Evolutionary conservation across 202 grass and related monocot species (phyloP).

Genomic region (Carex sylvatica): DNA sequence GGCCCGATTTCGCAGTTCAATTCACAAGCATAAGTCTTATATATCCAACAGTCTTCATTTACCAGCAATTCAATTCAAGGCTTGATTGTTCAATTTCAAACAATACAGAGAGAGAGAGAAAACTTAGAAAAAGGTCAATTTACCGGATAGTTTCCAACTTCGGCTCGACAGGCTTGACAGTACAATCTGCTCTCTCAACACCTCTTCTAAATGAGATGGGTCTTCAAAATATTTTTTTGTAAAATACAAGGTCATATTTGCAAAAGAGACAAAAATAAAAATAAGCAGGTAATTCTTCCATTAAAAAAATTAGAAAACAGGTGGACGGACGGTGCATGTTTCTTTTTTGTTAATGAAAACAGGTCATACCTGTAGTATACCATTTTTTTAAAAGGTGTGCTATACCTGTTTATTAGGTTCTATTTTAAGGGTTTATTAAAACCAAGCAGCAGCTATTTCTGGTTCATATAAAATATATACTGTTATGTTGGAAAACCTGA

Average conservation of each 20-base stretch:
- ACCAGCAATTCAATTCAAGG: no score
- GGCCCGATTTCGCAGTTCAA: no score
- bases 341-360: not conserved
- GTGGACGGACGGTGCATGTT: not conserved
- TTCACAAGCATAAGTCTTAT: no score
- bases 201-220: constrained; percentile 91
- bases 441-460: not conserved
- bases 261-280: not conserved
- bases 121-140: no score
- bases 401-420: not conserved
- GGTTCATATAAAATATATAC: constrained; percentile 40
- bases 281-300: not conserved
- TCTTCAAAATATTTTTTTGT: constrained; percentile 28
- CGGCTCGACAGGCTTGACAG: no score
- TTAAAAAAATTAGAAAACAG: not conserved
- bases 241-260: not conserved
- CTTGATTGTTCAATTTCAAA: no score
- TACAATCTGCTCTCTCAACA: constrained; percentile 88
- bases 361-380: not conserved
- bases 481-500: constrained; percentile 89
- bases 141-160: no score
- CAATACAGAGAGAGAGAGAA: no score
- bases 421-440: not conserved
- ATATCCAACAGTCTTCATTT: no score
- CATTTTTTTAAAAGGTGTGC: not conserved